A percentile compares a stretch with the other conserved stretches of the same genome.
Evolutionary conservation across 2,329 filamentous ascomycete genomes (phyloP).

Genomic region (Fusarium setosum): DNA sequence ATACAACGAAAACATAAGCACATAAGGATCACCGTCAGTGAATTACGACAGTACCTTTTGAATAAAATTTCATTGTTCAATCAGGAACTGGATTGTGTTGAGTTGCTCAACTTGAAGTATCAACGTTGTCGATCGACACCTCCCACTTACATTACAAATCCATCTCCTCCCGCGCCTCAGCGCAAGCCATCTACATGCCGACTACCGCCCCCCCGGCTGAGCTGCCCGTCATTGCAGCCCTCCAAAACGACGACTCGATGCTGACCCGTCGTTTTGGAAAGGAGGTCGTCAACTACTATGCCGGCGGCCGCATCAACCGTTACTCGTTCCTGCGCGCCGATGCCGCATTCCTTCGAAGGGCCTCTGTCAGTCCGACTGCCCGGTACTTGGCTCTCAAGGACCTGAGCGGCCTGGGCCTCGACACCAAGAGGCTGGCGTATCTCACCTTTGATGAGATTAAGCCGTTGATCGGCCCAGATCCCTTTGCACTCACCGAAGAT

Average conservation of each 20-base stretch:
- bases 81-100: background rate
- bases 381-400: conserved; percentile 83
- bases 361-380: conserved; percentile 73
- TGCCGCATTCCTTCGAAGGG: conserved; percentile 74
- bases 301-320: conserved; percentile 81
- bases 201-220: conserved; percentile 47
- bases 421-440: conserved; percentile 71
- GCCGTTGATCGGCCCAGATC: conserved; percentile 75
- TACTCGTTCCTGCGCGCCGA: conserved; percentile 82
- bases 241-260: conserved; percentile 69
- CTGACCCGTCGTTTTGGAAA: conserved; percentile 81
- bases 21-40: background rate
- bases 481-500: conserved; percentile 78
- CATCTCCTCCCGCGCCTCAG: conserved; percentile 2
- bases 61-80: background rate
- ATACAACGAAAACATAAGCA: conserved; percentile 11
- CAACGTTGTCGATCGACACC: background rate
- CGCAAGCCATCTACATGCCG: conserved; percentile 33
- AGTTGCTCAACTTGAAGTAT: background rate
- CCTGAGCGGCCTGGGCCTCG: conserved; percentile 76
- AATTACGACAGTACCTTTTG: background rate
- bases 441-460: conserved; percentile 76
- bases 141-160: conserved; percentile 30
- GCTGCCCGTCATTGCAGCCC: conserved; percentile 57
- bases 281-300: conserved; percentile 87